Percentiles rank a stretch among this genome's conserved stretches.
Conservation (phyloP, 495 filamentous ascomycete genomes). For the Penicillium argentinense region DNA sequence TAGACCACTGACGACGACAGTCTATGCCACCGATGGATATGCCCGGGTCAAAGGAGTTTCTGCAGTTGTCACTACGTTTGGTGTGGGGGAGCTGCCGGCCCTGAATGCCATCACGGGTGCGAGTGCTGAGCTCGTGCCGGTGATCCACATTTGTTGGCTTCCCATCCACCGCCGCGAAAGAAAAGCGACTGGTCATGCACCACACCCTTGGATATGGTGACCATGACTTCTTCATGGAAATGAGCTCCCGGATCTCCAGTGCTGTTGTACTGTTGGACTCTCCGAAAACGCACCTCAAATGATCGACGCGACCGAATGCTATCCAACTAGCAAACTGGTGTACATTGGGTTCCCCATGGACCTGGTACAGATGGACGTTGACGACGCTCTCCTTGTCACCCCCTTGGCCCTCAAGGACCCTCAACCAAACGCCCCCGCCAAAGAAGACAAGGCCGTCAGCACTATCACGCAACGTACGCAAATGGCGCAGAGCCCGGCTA, state of each 20-base stretch:
- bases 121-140: slow-evolving; percentile 71
- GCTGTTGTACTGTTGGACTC: slow-evolving; percentile 5
- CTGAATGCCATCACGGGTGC: slow-evolving; percentile 70
- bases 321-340: slow-evolving; percentile 11
- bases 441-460: slow-evolving; percentile 5
- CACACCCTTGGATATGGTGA: slow-evolving; percentile 43
- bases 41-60: slow-evolving; percentile 68
- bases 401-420: neutral
- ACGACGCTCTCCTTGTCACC: slow-evolving; percentile 6
- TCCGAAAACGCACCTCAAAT: slow-evolving; percentile 2
- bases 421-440: neutral
- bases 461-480: neutral
- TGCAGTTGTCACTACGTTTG: slow-evolving; percentile 75
- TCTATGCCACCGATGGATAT: slow-evolving; percentile 78
- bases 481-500: slow-evolving; percentile 3
- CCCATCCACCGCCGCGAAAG: slow-evolving; percentile 23
- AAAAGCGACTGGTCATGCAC: slow-evolving; percentile 30
- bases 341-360: slow-evolving; percentile 15
- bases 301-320: slow-evolving; percentile 14
- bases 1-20: neutral
- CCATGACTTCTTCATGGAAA: slow-evolving; percentile 30
- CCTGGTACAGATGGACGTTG: slow-evolving; percentile 8
- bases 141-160: slow-evolving; percentile 80
- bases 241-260: slow-evolving; percentile 17
- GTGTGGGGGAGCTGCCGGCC: slow-evolving; percentile 75